Conservation (phyloP, 2,329 filamentous ascomycete genomes). For the Xylaria polymorpha region DNA sequence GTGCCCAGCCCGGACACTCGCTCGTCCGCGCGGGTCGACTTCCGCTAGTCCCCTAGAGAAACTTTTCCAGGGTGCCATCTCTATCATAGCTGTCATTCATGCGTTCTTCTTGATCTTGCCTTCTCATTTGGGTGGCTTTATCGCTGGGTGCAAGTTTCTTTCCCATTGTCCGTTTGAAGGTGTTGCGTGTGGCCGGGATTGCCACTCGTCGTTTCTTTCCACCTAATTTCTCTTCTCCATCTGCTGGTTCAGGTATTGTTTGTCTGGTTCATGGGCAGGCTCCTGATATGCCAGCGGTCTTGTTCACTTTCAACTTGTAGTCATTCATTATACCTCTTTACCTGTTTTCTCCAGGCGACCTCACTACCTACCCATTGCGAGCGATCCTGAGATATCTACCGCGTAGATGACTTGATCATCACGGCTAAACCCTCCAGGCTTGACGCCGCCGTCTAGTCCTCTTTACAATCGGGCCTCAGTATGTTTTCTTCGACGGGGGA, state of each 20-base stretch:
- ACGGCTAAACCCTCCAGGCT: constrained; percentile 46
- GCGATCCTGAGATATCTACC: constrained; percentile 48
- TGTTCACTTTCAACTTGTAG: constrained; percentile 44
- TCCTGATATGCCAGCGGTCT: constrained; percentile 47
- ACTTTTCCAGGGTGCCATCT: constrained; percentile 43
- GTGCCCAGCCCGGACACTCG: constrained; percentile 46
- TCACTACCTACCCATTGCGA: constrained; percentile 44
- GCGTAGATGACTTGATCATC: constrained; percentile 60
- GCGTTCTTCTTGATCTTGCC: constrained; percentile 44
- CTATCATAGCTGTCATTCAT: constrained; percentile 46
- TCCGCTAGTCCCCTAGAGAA: constrained; percentile 39
- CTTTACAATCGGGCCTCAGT: constrained; percentile 40
- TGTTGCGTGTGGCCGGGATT: constrained; percentile 44
- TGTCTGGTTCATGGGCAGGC: constrained; percentile 57
- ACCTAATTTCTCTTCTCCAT: constrained; percentile 48
- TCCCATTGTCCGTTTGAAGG: constrained; percentile 45
- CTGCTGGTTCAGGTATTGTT: constrained; percentile 58
- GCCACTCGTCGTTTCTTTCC: constrained; percentile 51
- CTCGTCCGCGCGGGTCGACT: constrained; percentile 49
- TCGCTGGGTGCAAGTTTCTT: constrained; percentile 49
- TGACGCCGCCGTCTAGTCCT: constrained; percentile 48
- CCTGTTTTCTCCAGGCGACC: constrained; percentile 31
- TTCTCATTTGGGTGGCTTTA: constrained; percentile 50
- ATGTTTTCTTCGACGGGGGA: constrained; percentile 41
- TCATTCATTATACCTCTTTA: constrained; percentile 45